phyloP scores from a whole-genome alignment of 257 asterid genomes.

The Solanum piurae region DNA sequence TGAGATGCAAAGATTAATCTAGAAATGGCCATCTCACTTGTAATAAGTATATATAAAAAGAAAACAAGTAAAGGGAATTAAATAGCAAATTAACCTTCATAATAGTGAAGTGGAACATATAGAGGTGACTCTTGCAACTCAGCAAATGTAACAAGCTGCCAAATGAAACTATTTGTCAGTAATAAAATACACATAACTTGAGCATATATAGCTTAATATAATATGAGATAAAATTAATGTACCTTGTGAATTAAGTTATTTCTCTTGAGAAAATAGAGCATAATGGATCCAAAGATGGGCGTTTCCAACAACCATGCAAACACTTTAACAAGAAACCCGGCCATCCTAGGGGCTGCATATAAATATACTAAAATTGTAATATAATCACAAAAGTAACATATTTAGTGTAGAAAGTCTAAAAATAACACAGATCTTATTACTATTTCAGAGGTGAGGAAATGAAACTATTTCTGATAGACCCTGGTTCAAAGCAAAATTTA shows the following conservation, averaged over 20 bases:
- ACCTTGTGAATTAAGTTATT: conserved; percentile 82
- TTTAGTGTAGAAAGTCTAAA: neutral
- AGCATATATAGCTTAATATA: neutral
- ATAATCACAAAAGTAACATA: neutral
- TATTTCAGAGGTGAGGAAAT: too few species aligned
- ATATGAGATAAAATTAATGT: neutral
- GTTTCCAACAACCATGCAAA: conserved; percentile 67
- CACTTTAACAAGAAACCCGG: conserved; percentile 68
- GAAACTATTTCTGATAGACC: too few species aligned
- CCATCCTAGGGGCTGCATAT: conserved; percentile 82
- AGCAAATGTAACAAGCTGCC: conserved; percentile 75
- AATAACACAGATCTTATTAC: too few species aligned
- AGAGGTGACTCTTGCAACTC: conserved; percentile 73
- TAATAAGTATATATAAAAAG: neutral
- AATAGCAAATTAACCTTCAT: conserved; percentile 31
- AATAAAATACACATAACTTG: neutral
- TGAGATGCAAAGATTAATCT: neutral
- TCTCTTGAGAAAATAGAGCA: conserved; percentile 50
- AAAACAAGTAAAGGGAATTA: neutral
- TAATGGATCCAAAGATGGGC: conserved; percentile 51
- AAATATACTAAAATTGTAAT: neutral
- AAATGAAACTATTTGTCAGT: neutral
- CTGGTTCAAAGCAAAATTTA: neutral
- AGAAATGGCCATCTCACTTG: neutral
- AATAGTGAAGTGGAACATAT: conserved; percentile 61